A percentile compares a stretch with the other conserved stretches of the same genome.
Conservation (phyloP, 148 eudicot genomes). For the Cornus florida region DNA sequence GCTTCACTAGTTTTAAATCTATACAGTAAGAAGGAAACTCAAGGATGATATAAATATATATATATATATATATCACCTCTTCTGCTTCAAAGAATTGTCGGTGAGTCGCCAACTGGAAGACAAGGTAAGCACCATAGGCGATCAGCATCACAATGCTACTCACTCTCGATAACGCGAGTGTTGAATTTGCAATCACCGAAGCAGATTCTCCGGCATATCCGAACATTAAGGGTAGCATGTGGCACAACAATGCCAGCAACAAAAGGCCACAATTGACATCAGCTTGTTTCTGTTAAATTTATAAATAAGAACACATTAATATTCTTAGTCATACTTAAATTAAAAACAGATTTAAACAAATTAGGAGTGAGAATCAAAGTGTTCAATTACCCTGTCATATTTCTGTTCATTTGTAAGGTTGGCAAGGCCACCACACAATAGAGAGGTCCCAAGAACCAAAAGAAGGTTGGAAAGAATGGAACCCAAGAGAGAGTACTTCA, state of each 20-base stretch:
- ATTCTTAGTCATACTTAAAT: not conserved
- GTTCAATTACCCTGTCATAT: slow-evolving; percentile 61
- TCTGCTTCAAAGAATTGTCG: slow-evolving; percentile 60
- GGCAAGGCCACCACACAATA: slow-evolving; percentile 88
- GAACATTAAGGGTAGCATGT: slow-evolving; percentile 65
- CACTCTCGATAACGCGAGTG: slow-evolving; percentile 65
- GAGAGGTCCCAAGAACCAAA: slow-evolving; percentile 90
- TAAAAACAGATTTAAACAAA: too few species aligned
- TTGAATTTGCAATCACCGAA: slow-evolving; percentile 13
- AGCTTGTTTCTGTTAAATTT: slow-evolving; percentile 70
- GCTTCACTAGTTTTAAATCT: too few species aligned
- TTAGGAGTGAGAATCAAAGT: not conserved
- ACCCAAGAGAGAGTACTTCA: slow-evolving; percentile 90
- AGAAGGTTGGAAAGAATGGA: slow-evolving; percentile 94
- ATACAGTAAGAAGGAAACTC: too few species aligned
- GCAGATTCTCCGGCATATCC: slow-evolving; percentile 30
- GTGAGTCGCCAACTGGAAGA: slow-evolving; percentile 93
- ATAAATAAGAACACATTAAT: not conserved
- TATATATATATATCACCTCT: slow-evolving; percentile 37
- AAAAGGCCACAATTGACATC: slow-evolving; percentile 71
- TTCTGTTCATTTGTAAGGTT: slow-evolving; percentile 68
- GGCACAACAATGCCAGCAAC: slow-evolving; percentile 77
- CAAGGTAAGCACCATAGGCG: slow-evolving; percentile 66
- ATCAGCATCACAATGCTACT: slow-evolving; percentile 76
- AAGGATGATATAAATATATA: too few species aligned